phyloP scores from a whole-genome alignment of 768 basidiomycete species.

The Podaxis sp. region DNA sequence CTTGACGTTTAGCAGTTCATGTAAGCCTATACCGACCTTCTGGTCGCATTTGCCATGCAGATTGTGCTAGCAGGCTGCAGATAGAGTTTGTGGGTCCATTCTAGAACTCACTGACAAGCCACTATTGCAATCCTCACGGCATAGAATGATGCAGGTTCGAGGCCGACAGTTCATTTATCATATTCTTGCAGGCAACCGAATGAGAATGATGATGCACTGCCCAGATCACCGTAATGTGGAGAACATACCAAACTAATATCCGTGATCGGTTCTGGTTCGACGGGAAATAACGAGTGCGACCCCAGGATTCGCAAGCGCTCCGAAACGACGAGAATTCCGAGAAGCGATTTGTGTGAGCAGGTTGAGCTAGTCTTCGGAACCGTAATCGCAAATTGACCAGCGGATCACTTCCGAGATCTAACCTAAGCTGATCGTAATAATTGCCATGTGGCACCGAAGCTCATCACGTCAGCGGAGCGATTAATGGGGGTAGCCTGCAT shows the following conservation, averaged over 20 bases:
- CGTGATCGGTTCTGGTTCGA: background rate
- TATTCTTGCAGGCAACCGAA: background rate
- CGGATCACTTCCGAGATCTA: background rate
- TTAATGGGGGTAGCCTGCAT: background rate
- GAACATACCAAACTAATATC: background rate
- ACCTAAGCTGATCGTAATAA: background rate
- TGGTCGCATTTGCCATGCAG: background rate
- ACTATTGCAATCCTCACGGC: background rate
- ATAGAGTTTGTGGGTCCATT: slow-evolving; percentile 1
- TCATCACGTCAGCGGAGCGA: background rate
- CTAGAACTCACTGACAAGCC: background rate
- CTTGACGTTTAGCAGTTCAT: background rate
- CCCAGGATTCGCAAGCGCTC: background rate
- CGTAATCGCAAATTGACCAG: background rate
- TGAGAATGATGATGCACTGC: background rate
- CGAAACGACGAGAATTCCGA: background rate
- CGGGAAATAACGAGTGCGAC: background rate
- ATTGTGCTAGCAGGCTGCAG: background rate
- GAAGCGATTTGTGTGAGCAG: background rate
- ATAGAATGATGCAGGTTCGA: background rate
- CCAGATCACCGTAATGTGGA: background rate
- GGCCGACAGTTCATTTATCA: background rate
- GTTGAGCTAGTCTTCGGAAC: background rate
- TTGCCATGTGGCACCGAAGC: background rate
- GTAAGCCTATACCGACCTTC: background rate